Evolutionary conservation across 331 rosid species (phyloP).

Genomic region (Stylosanthes scabra): DNA sequence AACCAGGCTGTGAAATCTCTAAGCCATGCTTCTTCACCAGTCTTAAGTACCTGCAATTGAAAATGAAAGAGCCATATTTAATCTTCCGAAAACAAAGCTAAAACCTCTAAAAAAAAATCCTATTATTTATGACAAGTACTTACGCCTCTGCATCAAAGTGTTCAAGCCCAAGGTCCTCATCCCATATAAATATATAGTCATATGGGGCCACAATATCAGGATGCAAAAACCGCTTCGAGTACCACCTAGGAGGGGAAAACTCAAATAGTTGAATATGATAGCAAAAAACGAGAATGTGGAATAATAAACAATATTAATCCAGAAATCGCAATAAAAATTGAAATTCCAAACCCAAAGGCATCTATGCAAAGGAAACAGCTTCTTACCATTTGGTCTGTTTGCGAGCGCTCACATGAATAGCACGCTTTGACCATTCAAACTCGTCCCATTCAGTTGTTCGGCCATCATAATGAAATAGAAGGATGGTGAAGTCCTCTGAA

Average conservation of each 20-base stretch:
- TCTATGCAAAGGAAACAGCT: background rate
- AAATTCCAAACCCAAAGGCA: background rate
- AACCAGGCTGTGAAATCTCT: slow-evolving; percentile 98
- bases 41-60: slow-evolving; percentile 69
- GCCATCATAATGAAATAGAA: slow-evolving; percentile 94
- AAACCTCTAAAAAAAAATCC: background rate
- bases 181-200: slow-evolving; percentile 97
- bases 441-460: slow-evolving; percentile 95
- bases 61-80: slow-evolving; percentile 23
- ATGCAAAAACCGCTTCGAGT: slow-evolving; percentile 96
- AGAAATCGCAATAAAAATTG: slow-evolving; percentile 1
- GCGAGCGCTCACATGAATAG: slow-evolving; percentile 88
- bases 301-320: background rate
- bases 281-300: slow-evolving; percentile 10
- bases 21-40: slow-evolving; percentile 92
- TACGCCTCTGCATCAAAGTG: slow-evolving; percentile 92
- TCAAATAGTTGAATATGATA: slow-evolving; percentile 26
- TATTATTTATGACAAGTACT: slow-evolving; percentile 47
- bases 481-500: slow-evolving; percentile 86
- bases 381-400: slow-evolving; percentile 95
- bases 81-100: slow-evolving; percentile 2
- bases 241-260: slow-evolving; percentile 72
- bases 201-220: slow-evolving; percentile 94
- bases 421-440: slow-evolving; percentile 91
- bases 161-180: slow-evolving; percentile 96